Evolutionary conservation across 2,329 filamentous ascomycete species (phyloP).

Genomic region (Tetracladium maxilliforme): DNA sequence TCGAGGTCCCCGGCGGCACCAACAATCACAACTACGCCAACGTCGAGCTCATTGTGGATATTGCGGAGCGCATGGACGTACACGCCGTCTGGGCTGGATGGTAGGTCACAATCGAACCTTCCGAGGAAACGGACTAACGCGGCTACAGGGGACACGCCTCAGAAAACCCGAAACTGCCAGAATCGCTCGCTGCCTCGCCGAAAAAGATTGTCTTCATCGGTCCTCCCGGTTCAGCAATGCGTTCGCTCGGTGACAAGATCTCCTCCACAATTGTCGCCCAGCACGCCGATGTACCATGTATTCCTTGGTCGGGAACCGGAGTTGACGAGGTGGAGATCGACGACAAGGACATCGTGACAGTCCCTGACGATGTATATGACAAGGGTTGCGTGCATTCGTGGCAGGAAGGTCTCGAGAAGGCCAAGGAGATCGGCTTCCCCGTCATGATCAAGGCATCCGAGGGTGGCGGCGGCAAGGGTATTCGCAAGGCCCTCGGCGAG

Average conservation of each 20-base stretch:
- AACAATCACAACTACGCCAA: constrained; percentile 99
- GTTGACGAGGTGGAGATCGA: constrained; percentile 72
- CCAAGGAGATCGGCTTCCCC: constrained; percentile 86
- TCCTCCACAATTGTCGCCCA: constrained; percentile 98
- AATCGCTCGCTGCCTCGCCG: constrained; percentile 86
- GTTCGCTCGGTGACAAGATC: constrained; percentile 98
- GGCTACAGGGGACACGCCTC: constrained; percentile 98
- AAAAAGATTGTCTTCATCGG: constrained; percentile 99
- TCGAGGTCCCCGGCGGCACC: constrained; percentile 94
- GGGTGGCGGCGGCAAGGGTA: constrained; percentile 97
- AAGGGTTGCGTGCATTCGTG: constrained; percentile 85
- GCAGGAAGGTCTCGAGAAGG: constrained; percentile 77
- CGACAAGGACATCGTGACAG: constrained; percentile 76
- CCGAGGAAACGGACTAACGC: constrained; percentile 4
- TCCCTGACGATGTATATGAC: constrained; percentile 70
- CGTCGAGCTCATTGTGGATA: constrained; percentile 96
- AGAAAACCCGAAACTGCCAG: constrained; percentile 94
- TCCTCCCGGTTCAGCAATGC: constrained; percentile 94
- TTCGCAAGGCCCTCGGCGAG: constrained; percentile 81
- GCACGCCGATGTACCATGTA: constrained; percentile 90
- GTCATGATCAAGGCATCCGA: constrained; percentile 99
- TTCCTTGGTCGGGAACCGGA: constrained; percentile 97
- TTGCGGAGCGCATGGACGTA: constrained; percentile 96
- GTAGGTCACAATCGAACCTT: constrained; percentile 33
- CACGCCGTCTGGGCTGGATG: constrained; percentile 99